Conservation (phyloP, 768 basidiomycete genomes). For the Mrakia frigida region DNA sequence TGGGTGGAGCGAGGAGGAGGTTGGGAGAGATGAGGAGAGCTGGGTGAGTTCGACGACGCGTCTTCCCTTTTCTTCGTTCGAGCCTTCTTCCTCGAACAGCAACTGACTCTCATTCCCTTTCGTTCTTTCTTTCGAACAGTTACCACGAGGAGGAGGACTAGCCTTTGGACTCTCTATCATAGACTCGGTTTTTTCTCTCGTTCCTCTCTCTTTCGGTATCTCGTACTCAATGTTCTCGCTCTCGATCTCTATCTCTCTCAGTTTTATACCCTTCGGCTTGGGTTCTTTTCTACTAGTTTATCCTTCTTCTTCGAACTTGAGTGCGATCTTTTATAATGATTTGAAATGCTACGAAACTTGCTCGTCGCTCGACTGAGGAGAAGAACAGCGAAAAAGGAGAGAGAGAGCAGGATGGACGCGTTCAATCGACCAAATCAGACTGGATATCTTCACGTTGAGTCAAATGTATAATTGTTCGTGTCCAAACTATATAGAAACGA, state of each 20-base stretch:
- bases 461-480: too few species aligned
- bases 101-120: neutral
- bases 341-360: neutral
- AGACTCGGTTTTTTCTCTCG: neutral
- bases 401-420: too few species aligned
- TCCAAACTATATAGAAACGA: too few species aligned
- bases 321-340: neutral
- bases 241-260: neutral
- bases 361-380: neutral
- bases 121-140: neutral
- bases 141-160: conserved; percentile 29
- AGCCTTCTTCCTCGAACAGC: too few species aligned
- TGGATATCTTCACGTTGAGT: too few species aligned
- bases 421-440: too few species aligned
- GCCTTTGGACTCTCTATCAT: neutral
- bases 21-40: conserved; percentile 43
- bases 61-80: neutral
- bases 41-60: conserved; percentile 17
- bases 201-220: neutral
- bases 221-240: neutral
- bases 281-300: neutral
- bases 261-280: neutral
- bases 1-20: conserved; percentile 55
- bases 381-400: too few species aligned
- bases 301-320: neutral